These are phyloP conservation scores for Afroboletus lepidellus DNA, from an alignment of 1,284 basidiomycete species.

Conservation along the genomic window DNA sequence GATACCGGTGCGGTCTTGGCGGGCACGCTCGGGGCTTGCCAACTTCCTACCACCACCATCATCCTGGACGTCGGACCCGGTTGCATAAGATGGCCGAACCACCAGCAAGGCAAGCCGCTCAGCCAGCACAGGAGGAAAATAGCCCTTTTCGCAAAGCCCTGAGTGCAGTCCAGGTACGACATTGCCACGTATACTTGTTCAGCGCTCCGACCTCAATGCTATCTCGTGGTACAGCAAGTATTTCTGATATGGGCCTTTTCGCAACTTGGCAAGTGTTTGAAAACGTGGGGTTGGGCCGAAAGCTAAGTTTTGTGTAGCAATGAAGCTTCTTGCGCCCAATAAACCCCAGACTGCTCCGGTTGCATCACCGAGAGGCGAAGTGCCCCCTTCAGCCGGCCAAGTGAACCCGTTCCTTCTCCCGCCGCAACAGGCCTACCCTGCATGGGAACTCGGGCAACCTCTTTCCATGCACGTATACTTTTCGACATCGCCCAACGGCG, in stretches of 20 bases:
- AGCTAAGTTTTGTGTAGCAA: constrained; percentile 34
- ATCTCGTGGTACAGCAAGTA: constrained; percentile 51
- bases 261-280: constrained; percentile 53
- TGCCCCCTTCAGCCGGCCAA: constrained; percentile 26
- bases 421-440: constrained; percentile 51
- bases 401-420: constrained; percentile 46
- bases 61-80: constrained; percentile 1
- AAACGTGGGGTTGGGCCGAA: background rate
- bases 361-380: constrained; percentile 20
- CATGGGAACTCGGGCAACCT: constrained; percentile 58
- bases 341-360: constrained; percentile 28
- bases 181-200: background rate
- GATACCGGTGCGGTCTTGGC: background rate
- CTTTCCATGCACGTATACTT: constrained; percentile 77
- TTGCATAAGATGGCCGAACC: constrained; percentile 26
- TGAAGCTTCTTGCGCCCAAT: constrained; percentile 42
- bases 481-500: constrained; percentile 59
- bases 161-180: constrained; percentile 23
- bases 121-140: constrained; percentile 17
- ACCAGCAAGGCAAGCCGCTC: constrained; percentile 19
- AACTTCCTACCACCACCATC: constrained; percentile 1
- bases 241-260: constrained; percentile 60
- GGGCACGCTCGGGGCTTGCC: too few species aligned
- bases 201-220: background rate
- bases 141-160: constrained; percentile 28